These are phyloP conservation scores for Alternaria hordeiaustralica DNA, from an alignment of 2,329 filamentous ascomycete species.

Conservation along the genomic window DNA sequence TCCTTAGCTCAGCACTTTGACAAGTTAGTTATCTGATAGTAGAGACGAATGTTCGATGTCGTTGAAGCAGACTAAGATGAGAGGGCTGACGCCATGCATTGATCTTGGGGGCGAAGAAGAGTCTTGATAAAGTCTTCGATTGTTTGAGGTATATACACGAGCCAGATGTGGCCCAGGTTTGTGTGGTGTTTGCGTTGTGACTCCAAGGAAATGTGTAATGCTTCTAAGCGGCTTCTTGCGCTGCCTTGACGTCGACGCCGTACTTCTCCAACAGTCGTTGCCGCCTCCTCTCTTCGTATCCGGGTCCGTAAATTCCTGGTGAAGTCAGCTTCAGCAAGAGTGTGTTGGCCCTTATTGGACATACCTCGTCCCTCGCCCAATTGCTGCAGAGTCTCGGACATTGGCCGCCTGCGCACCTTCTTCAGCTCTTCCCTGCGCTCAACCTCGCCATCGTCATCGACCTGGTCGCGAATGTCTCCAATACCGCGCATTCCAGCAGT, in stretches of 20 bases:
- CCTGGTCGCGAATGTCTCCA: constrained; percentile 54
- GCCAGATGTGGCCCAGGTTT: constrained; percentile 15
- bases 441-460: constrained; percentile 74
- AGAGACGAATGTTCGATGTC: too few species aligned
- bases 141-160: constrained; percentile 26
- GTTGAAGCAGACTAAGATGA: too few species aligned
- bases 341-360: constrained; percentile 10
- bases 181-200: constrained; percentile 22
- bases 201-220: constrained; percentile 24
- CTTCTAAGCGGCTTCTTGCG: constrained; percentile 29
- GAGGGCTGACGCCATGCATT: too few species aligned
- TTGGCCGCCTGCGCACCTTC: constrained; percentile 74
- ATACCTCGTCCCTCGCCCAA: constrained; percentile 88
- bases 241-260: constrained; percentile 73
- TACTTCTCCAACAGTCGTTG: constrained; percentile 86
- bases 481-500: constrained; percentile 67
- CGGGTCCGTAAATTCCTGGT: constrained; percentile 77
- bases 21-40: too few species aligned
- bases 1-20: too few species aligned
- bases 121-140: background rate
- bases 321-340: constrained; percentile 18
- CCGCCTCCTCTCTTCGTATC: constrained; percentile 83
- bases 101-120: too few species aligned
- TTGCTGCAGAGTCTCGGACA: constrained; percentile 80
- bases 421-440: constrained; percentile 77